Conservation (phyloP, 805 yeast species). For the Saccharomyces kudriavzevii region DNA sequence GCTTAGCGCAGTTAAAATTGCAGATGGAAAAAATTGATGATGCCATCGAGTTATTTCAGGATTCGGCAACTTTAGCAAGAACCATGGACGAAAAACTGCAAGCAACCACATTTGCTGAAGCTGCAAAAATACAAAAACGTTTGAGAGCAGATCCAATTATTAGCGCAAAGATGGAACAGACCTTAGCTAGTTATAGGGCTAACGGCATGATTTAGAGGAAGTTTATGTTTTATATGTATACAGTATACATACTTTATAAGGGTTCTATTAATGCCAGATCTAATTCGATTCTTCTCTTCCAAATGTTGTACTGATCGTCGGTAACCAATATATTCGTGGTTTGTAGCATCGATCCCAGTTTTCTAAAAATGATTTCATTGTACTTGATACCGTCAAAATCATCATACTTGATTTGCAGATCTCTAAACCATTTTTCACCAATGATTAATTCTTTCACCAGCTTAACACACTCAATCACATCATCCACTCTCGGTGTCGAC, state of each 20-base stretch:
- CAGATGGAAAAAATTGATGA: conserved; percentile 71
- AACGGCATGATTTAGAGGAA: conserved; percentile 20
- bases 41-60: conserved; percentile 70
- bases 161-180: conserved; percentile 50
- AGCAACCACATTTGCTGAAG: conserved; percentile 85
- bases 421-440: conserved; percentile 55
- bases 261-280: conserved; percentile 21
- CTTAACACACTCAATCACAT: conserved; percentile 45
- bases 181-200: conserved; percentile 33
- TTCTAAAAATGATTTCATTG: conserved; percentile 17
- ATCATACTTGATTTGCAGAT: conserved; percentile 39
- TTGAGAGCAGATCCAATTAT: conserved; percentile 58
- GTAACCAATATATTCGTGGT: conserved; percentile 24
- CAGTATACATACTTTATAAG: neutral
- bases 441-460: conserved; percentile 47
- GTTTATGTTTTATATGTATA: neutral
- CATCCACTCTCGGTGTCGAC: conserved; percentile 44
- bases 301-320: conserved; percentile 27
- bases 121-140: conserved; percentile 76
- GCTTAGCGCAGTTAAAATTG: conserved; percentile 78
- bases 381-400: conserved; percentile 27
- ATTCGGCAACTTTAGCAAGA: conserved; percentile 71
- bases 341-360: conserved; percentile 33
- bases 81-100: conserved; percentile 74
- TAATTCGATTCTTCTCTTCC: conserved; percentile 29